Evolutionary conservation across 345 rosid species (phyloP).

Genomic region (Alliaria petiolata): DNA sequence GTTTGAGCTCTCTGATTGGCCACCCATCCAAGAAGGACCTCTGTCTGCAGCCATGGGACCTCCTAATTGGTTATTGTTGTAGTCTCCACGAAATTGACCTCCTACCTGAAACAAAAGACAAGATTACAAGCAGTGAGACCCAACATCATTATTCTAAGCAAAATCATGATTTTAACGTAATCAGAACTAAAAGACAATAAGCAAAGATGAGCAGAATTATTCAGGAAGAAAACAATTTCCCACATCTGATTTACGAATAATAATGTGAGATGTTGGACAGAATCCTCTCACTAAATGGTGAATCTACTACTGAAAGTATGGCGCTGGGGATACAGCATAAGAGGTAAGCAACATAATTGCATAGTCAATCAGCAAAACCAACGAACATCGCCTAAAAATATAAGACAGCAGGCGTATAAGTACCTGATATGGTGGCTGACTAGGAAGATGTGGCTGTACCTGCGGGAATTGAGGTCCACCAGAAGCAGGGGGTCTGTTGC

Average conservation of each 20-base stretch:
- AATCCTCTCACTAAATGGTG: neutral
- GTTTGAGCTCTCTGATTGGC: conserved; percentile 54
- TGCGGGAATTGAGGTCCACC: conserved; percentile 58
- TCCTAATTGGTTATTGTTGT: conserved; percentile 56
- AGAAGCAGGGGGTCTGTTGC: conserved; percentile 49
- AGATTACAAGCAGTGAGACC: conserved; percentile 3
- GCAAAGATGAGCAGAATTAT: neutral
- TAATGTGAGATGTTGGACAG: neutral
- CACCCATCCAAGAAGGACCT: conserved; percentile 78
- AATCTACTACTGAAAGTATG: neutral
- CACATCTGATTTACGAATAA: neutral
- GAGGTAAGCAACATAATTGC: neutral
- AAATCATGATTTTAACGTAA: too few relatives aligned
- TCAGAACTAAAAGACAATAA: neutral
- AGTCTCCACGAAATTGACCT: conserved; percentile 58
- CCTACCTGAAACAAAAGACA: conserved; percentile 48
- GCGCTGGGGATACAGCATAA: neutral
- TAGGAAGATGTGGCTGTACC: conserved; percentile 60
- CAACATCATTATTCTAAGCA: neutral
- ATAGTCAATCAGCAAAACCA: neutral
- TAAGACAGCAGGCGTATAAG: neutral
- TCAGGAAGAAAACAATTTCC: neutral
- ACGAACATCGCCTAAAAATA: neutral
- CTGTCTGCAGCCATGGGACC: conserved; percentile 58
- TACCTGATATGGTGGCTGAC: conserved; percentile 74